Evolutionary conservation across 2,329 filamentous ascomycete species (phyloP), one percentile per base, ranked within the genome.

Genomic region (Neurospora crassa): DNA sequence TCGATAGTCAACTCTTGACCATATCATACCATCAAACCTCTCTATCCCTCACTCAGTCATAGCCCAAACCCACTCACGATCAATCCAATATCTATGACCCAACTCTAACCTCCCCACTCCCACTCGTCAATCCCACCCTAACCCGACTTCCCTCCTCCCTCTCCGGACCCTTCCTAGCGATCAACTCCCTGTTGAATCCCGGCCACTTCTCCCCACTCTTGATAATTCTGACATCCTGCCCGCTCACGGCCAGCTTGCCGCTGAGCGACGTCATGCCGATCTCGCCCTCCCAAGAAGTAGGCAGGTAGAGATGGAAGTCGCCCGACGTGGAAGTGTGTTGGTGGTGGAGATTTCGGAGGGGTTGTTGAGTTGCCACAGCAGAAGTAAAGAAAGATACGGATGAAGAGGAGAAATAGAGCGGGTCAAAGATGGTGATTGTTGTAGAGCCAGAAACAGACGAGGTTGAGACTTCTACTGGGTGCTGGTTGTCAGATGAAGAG

Each of bases 271-370:
- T 71, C 14, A 83, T 81, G 11, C 73, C 73, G 42, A 87, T 77
- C 24, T 74, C 73, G 16, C 87, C 87, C 73, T 84, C 82, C 87
- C 86, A 88, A 2, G 81, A 78, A 29, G 75, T 75, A 0, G 87
- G 86, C 74, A 86, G 87, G 18, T 69, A 72, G 29, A 88, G 78
- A 16, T 74, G 75, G 68, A 87, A 74, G 41, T 76, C 68, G 7
- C 84, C 85, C 70, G 83, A 85, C 11, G 84, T 81, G 53, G 83
- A 82, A 29, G 72, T 78, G 78, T 88, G 85, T 7, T 75, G 73
- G 2, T 82, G 81, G 43, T 78, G 74, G 5, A 88, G 77, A 40
- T 78, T 76, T 68, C 78, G 75, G 76, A 84, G 71, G 37, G 76
- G 73, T 16, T 37, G 34, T 37, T 76, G 74, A 0, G 43, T 45